phyloP scores from a whole-genome alignment of 2,329 filamentous ascomycete genomes.

The Colletotrichum simmondsii region DNA sequence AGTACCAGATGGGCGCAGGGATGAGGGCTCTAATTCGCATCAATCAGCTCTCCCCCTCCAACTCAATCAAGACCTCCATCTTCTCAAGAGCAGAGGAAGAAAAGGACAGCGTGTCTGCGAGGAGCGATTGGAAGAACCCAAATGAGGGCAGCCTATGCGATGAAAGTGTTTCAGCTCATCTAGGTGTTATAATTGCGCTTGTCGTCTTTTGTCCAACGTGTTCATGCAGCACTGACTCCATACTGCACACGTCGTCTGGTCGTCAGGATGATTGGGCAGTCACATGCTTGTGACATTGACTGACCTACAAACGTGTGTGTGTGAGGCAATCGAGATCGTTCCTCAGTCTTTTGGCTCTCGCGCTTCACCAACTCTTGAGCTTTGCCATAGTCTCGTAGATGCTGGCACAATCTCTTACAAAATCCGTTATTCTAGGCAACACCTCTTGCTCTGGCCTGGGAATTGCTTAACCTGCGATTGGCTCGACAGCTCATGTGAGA shows the following conservation, averaged over 20 bases:
- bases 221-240: not conserved
- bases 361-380: not conserved
- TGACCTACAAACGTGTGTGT: not conserved
- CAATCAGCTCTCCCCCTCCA: not conserved
- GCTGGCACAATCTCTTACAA: not conserved
- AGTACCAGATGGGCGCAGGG: not conserved
- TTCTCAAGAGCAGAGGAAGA: not conserved
- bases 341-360: not conserved
- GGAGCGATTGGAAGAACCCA: not conserved
- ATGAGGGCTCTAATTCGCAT: not conserved
- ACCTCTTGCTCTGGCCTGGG: not conserved
- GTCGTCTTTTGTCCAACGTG: not conserved
- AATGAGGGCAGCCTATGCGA: not conserved
- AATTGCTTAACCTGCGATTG: not conserved
- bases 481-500: not conserved
- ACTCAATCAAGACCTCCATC: not conserved
- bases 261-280: not conserved
- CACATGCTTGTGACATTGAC: not conserved
- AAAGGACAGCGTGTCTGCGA: not conserved
- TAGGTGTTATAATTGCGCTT: not conserved
- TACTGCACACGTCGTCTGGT: not conserved
- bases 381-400: not conserved
- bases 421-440: too few species aligned
- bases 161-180: conserved; percentile 16
- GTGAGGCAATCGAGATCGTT: not conserved